A percentile compares a stretch with the other conserved stretches of the same genome.
Evolutionary conservation across 352 stramenopile species (phyloP).

Genomic region (Globisporangium paddicum): DNA sequence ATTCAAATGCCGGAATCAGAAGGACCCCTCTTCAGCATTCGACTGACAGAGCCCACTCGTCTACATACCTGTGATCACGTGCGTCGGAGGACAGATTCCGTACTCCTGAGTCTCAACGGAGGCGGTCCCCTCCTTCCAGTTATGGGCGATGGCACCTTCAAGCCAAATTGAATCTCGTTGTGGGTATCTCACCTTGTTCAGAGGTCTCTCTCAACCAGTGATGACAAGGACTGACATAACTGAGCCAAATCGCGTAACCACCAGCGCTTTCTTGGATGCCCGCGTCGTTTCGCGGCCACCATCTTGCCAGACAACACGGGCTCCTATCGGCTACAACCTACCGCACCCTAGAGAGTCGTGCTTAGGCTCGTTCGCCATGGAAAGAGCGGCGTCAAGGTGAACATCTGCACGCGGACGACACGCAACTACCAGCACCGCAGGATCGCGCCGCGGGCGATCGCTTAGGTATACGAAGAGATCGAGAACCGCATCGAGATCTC

Average conservation of each 20-base stretch:
- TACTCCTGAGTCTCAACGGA: too few species aligned
- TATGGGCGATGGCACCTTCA: too few species aligned
- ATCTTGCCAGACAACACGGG: neutral
- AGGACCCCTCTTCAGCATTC: too few species aligned
- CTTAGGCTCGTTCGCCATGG: conserved; percentile 20
- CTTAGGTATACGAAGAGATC: conserved; percentile 89
- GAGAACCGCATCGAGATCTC: conserved; percentile 81
- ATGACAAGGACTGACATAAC: too few species aligned
- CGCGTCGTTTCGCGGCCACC: neutral
- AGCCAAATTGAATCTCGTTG: too few species aligned
- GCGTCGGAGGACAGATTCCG: too few species aligned
- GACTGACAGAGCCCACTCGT: too few species aligned
- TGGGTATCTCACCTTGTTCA: too few species aligned
- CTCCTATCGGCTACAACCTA: neutral
- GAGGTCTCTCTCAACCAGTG: too few species aligned
- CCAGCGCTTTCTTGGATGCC: neutral
- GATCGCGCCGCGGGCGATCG: conserved; percentile 83
- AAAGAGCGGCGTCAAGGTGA: conserved; percentile 76
- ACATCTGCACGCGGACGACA: conserved; percentile 78
- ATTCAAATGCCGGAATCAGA: neutral
- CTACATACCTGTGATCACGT: too few species aligned
- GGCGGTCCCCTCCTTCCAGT: too few species aligned
- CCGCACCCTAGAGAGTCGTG: neutral
- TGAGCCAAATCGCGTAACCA: neutral
- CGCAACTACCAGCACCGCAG: conserved; percentile 90